These are phyloP conservation scores for Blastocystis hominis DNA, from an alignment of 352 stramenopile species.

Conservation along the genomic window DNA sequence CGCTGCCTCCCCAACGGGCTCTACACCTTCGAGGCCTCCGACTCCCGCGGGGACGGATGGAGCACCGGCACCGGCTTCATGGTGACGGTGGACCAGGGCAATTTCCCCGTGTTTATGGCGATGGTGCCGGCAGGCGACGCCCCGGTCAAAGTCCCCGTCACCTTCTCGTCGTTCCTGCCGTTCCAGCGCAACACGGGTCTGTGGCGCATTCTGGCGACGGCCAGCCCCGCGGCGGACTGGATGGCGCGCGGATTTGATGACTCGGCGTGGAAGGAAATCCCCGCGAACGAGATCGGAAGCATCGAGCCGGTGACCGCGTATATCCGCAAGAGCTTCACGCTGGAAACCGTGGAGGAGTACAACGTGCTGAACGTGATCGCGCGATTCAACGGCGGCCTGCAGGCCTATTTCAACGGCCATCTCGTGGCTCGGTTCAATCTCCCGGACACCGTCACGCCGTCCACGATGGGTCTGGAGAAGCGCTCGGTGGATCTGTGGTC, in stretches of 20 bases:
- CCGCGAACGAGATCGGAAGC: not conserved
- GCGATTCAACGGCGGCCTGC: not conserved
- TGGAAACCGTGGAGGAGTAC: not conserved
- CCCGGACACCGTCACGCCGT: not conserved
- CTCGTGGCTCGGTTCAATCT: slow-evolving; percentile 25
- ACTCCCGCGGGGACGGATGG: not conserved
- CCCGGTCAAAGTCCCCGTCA: not conserved
- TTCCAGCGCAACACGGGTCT: not conserved
- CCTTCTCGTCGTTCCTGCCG: slow-evolving; percentile 14
- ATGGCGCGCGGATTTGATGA: not conserved
- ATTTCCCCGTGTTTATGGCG: not conserved
- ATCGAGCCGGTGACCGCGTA: not conserved
- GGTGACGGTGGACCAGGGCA: not conserved
- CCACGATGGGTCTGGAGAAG: not conserved
- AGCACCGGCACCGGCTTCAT: not conserved
- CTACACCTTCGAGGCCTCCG: not conserved
- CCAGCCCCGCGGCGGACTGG: not conserved
- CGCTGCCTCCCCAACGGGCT: not conserved
- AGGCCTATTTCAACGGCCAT: slow-evolving; percentile 5
- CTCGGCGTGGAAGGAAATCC: not conserved
- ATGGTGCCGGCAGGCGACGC: not conserved
- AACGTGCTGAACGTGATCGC: slow-evolving; percentile 22
- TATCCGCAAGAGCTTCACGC: not conserved
- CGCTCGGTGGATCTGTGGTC: not conserved
- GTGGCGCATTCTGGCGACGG: not conserved